These are phyloP conservation scores for Crucibulum laeve DNA, from an alignment of 768 basidiomycete genomes.

Conservation along the genomic window DNA sequence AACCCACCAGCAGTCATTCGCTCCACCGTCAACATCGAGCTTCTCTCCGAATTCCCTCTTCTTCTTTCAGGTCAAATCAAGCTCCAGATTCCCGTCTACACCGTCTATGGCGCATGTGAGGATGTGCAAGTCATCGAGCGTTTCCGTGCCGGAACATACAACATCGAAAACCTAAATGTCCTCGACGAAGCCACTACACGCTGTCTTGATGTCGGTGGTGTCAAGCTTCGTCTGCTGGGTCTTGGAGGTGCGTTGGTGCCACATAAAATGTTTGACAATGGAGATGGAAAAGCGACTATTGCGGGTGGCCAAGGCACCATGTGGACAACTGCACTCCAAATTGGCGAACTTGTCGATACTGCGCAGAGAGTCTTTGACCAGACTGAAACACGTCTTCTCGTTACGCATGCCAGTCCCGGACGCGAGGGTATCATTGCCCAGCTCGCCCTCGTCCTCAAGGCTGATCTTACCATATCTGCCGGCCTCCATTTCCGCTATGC, in stretches of 20 bases:
- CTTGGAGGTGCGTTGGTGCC: constrained; percentile 92
- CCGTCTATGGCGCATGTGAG: constrained; percentile 97
- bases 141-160: constrained; percentile 78
- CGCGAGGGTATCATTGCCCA: constrained; percentile 91
- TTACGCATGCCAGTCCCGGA: constrained; percentile 90
- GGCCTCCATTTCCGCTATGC: constrained; percentile 98
- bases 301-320: constrained; percentile 97
- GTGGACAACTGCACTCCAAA: constrained; percentile 97
- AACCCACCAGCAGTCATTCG: constrained; percentile 68
- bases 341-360: constrained; percentile 97
- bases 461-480: constrained; percentile 90
- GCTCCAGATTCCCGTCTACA: constrained; percentile 89
- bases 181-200: constrained; percentile 96
- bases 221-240: constrained; percentile 92
- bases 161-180: constrained; percentile 86
- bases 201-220: constrained; percentile 85
- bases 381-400: constrained; percentile 88
- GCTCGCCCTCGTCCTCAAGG: constrained; percentile 85
- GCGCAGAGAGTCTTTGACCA: constrained; percentile 91
- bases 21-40: constrained; percentile 65
- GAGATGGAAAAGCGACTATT: constrained; percentile 93
- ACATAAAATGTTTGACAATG: constrained; percentile 94
- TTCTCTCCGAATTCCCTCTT: constrained; percentile 91
- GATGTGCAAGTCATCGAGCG: constrained; percentile 92
- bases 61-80: constrained; percentile 88